A percentile compares a stretch with the other conserved stretches of the same genome.
Conservation (phyloP, 768 basidiomycete species). For the Collybia sordida region DNA sequence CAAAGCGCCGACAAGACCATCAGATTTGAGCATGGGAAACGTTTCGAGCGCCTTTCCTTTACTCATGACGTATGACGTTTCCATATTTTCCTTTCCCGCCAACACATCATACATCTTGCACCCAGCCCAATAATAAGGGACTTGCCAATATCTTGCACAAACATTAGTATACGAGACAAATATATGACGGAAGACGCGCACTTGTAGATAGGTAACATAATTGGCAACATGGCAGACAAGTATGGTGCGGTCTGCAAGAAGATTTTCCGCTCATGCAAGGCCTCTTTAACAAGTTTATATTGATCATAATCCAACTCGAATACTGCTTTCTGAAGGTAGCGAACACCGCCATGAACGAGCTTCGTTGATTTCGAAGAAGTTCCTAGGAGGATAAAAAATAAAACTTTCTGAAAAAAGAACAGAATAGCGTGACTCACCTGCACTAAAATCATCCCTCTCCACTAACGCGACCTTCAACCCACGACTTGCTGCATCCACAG, state of each 20-base stretch:
- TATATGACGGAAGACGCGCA: slow-evolving; percentile 26
- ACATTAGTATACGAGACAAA: background rate
- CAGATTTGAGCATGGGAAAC: slow-evolving; percentile 94
- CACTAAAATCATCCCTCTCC: slow-evolving; percentile 88
- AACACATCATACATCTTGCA: slow-evolving; percentile 96
- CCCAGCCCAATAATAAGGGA: slow-evolving; percentile 94
- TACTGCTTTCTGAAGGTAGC: slow-evolving; percentile 96
- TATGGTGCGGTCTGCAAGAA: slow-evolving; percentile 97
- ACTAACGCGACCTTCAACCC: slow-evolving; percentile 93
- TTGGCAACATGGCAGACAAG: slow-evolving; percentile 88
- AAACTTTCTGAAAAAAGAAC: background rate
- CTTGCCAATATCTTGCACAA: slow-evolving; percentile 80
- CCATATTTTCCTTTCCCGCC: slow-evolving; percentile 97
- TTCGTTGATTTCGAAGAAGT: slow-evolving; percentile 98
- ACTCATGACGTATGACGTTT: slow-evolving; percentile 91
- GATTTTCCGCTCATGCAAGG: slow-evolving; percentile 87
- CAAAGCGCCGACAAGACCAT: slow-evolving; percentile 90
- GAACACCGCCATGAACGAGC: slow-evolving; percentile 96
- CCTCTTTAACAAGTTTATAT: slow-evolving; percentile 95
- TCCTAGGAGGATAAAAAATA: slow-evolving; percentile 42
- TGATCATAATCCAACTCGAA: slow-evolving; percentile 96
- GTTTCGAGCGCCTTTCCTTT: slow-evolving; percentile 90
- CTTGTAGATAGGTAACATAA: slow-evolving; percentile 98
- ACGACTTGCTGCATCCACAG: slow-evolving; percentile 89
- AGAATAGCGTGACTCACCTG: slow-evolving; percentile 50